phyloP scores from a whole-genome alignment of 176 grass and related monocot species.

The Ensete glaucum region DNA sequence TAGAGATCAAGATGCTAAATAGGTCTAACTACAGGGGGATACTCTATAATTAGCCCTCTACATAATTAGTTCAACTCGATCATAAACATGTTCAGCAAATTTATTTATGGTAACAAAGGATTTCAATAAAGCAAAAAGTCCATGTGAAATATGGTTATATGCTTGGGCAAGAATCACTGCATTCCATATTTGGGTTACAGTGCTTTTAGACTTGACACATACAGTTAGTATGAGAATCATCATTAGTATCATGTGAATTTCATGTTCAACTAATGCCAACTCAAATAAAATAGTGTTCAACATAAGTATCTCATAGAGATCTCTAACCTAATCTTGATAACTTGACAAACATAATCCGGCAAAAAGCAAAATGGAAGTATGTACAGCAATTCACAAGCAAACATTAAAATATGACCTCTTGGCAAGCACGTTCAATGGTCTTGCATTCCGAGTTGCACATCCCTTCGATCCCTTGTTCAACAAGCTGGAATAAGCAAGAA shows the following conservation, averaged over 20 bases:
- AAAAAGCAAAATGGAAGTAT: neutral
- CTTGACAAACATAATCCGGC: neutral
- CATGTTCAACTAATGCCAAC: neutral
- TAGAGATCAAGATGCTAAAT: no score
- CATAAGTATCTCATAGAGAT: neutral
- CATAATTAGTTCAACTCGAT: no score
- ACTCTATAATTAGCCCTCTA: no score
- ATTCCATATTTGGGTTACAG: no score
- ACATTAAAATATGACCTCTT: conserved; percentile 47
- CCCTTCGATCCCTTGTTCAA: conserved; percentile 88
- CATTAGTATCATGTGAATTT: neutral
- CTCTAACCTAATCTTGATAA: neutral
- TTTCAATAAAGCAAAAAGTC: no score
- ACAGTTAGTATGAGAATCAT: neutral
- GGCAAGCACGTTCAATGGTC: conserved; percentile 85
- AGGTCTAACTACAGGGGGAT: no score
- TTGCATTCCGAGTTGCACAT: conserved; percentile 90
- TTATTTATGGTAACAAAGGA: no score
- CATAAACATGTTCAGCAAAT: no score
- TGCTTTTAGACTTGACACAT: neutral
- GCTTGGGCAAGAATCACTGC: no score
- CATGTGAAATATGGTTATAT: no score
- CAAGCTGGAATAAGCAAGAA: conserved; percentile 73
- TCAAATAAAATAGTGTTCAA: neutral
- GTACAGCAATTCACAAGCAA: neutral